Percentiles rank a stretch among this genome's conserved stretches.
These are phyloP conservation scores for Lepidopterella palustris DNA, from an alignment of 495 filamentous ascomycete genomes.

Conservation along the genomic window DNA sequence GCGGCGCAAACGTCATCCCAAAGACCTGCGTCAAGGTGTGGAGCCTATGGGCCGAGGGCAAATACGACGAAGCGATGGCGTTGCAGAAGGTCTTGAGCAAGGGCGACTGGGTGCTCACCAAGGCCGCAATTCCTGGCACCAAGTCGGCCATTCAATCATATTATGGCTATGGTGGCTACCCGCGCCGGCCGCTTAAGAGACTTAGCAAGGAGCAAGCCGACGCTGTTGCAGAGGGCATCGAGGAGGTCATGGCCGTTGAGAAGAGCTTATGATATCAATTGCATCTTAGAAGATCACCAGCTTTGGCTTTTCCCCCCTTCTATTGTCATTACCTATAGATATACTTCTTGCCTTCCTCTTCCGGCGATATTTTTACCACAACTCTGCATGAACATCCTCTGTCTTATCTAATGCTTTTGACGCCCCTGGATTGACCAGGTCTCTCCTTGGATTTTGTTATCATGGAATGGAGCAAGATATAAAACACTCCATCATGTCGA, in stretches of 20 bases:
- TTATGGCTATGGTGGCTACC: constrained; percentile 78
- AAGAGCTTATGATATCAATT: constrained; percentile 32
- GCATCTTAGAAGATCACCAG: background rate
- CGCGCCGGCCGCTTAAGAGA: constrained; percentile 64
- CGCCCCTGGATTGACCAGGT: too few relatives aligned
- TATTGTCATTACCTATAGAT: background rate
- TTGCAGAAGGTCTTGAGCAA: constrained; percentile 64
- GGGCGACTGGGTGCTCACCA: constrained; percentile 82
- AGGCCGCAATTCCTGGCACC: constrained; percentile 77
- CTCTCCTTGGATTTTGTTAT: too few relatives aligned
- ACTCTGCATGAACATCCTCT: too few relatives aligned
- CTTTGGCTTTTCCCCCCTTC: background rate
- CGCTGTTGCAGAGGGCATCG: constrained; percentile 55
- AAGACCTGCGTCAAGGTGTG: constrained; percentile 78
- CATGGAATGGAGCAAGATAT: too few relatives aligned
- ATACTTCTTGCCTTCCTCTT: too few relatives aligned
- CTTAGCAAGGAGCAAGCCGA: constrained; percentile 50
- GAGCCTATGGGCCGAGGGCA: constrained; percentile 66
- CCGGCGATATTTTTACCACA: too few relatives aligned
- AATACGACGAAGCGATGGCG: constrained; percentile 64
- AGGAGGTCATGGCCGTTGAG: constrained; percentile 65
- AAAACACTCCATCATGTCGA: too few relatives aligned
- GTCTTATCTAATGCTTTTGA: too few relatives aligned
- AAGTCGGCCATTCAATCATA: constrained; percentile 78
- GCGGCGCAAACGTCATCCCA: constrained; percentile 80